A percentile compares a stretch with the other conserved stretches of the same genome.
These are phyloP conservation scores for Russula vinacea DNA, from an alignment of 768 basidiomycete genomes.

Conservation along the genomic window DNA sequence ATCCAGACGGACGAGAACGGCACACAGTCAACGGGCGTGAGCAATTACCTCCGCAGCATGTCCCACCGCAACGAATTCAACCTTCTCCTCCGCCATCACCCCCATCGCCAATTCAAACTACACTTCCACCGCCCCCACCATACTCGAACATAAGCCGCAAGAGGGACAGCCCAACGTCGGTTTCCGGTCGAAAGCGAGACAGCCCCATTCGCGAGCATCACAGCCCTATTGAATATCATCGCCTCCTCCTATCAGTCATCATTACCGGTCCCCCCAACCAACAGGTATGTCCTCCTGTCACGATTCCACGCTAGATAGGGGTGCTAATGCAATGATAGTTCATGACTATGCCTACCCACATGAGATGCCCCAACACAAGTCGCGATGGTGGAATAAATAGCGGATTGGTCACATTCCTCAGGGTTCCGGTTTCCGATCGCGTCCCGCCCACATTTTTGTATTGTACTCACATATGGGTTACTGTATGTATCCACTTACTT, in stretches of 20 bases:
- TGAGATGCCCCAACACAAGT: constrained; percentile 19
- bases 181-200: constrained; percentile 20
- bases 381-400: constrained; percentile 24
- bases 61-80: constrained; percentile 8
- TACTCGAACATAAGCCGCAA: constrained; percentile 15
- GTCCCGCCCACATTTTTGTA: constrained; percentile 10
- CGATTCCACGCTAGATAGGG: constrained; percentile 2
- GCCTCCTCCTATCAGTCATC: constrained; percentile 18
- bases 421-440: constrained; percentile 12
- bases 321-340: constrained; percentile 7
- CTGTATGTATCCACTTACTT: constrained; percentile 19
- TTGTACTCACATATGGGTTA: constrained; percentile 20
- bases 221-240: constrained; percentile 15
- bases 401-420: background rate
- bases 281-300: constrained; percentile 4
- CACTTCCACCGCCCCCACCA: constrained; percentile 4
- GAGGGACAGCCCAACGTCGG: constrained; percentile 19
- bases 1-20: constrained; percentile 63
- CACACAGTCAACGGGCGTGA: constrained; percentile 67
- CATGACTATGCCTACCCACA: constrained; percentile 15
- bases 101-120: constrained; percentile 21
- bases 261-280: constrained; percentile 8
- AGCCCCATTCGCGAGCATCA: constrained; percentile 24
- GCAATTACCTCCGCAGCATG: constrained; percentile 31
- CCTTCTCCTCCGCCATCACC: constrained; percentile 14